phyloP scores from a whole-genome alignment of 768 basidiomycete species.

The Dendrothele bispora region DNA sequence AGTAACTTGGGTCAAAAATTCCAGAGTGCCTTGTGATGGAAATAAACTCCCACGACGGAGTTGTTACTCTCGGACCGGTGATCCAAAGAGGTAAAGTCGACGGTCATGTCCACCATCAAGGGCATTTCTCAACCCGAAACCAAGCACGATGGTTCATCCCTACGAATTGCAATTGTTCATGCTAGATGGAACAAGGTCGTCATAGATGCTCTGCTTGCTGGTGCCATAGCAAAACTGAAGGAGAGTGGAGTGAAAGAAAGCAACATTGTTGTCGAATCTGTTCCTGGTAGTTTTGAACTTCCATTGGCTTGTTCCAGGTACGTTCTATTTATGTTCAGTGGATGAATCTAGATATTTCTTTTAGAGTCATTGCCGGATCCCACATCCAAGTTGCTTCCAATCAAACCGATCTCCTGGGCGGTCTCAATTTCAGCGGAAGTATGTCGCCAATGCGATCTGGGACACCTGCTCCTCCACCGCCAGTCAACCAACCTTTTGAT shows the following conservation, averaged over 20 bases:
- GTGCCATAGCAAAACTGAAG: constrained; percentile 78
- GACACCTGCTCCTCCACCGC: constrained; percentile 47
- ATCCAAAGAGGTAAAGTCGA: too few relatives aligned
- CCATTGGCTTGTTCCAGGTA: constrained; percentile 87
- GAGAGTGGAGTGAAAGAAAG: constrained; percentile 83
- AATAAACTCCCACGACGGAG: too few relatives aligned
- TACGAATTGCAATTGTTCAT: constrained; percentile 91
- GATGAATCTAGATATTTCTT: constrained; percentile 7
- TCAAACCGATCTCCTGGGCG: constrained; percentile 79
- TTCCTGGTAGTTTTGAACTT: constrained; percentile 95
- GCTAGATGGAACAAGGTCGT: constrained; percentile 93
- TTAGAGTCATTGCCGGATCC: constrained; percentile 86
- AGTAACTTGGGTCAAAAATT: not conserved
- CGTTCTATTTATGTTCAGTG: constrained; percentile 23
- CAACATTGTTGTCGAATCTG: constrained; percentile 89
- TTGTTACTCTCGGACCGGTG: too few relatives aligned
- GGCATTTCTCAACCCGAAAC: constrained; percentile 62
- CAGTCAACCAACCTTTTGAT: constrained; percentile 71
- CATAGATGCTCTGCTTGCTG: constrained; percentile 82
- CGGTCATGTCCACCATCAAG: constrained; percentile 67
- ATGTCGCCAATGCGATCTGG: constrained; percentile 46
- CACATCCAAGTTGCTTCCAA: constrained; percentile 77
- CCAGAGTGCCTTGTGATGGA: not conserved
- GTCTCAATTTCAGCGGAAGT: constrained; percentile 45
- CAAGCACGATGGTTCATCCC: constrained; percentile 73